phyloP scores from a whole-genome alignment of 192 early-diverging fungal species.

The Coemansia sp. region DNA sequence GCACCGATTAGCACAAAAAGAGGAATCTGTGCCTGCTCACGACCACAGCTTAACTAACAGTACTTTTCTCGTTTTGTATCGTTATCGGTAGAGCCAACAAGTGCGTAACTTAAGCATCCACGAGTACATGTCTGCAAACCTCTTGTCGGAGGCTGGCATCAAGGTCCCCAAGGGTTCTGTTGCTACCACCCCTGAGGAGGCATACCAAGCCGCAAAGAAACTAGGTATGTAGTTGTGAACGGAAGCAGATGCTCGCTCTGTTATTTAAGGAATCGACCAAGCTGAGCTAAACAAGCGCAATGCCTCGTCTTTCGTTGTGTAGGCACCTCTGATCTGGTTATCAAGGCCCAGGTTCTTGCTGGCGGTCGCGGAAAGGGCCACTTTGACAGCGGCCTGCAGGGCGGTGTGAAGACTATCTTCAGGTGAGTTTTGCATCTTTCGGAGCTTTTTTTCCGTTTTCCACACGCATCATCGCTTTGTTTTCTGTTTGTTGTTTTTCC shows the following conservation, averaged over 20 bases:
- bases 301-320: slow-evolving; percentile 9
- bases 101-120: slow-evolving; percentile 94
- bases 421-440: slow-evolving; percentile 62
- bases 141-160: slow-evolving; percentile 89
- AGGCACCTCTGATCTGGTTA: slow-evolving; percentile 70
- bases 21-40: background rate
- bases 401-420: slow-evolving; percentile 91
- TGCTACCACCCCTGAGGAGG: slow-evolving; percentile 85
- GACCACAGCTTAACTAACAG: background rate
- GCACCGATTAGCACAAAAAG: background rate
- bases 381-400: slow-evolving; percentile 94
- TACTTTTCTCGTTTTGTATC: slow-evolving; percentile 6
- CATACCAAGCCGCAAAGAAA: slow-evolving; percentile 79
- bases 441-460: background rate
- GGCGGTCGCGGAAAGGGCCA: slow-evolving; percentile 98
- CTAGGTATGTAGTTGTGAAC: slow-evolving; percentile 59
- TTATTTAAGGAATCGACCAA: background rate
- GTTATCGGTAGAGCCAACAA: slow-evolving; percentile 52
- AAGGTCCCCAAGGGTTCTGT: slow-evolving; percentile 86
- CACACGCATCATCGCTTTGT: background rate
- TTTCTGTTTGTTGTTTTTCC: background rate
- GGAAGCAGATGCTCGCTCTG: background rate
- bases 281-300: background rate
- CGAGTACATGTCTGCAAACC: slow-evolving; percentile 93
- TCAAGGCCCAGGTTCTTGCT: slow-evolving; percentile 91